Percentiles rank a stretch among this genome's conserved stretches.
These are phyloP conservation scores for Polytolypa hystricis DNA, from an alignment of 2,329 filamentous ascomycete species.

Conservation along the genomic window DNA sequence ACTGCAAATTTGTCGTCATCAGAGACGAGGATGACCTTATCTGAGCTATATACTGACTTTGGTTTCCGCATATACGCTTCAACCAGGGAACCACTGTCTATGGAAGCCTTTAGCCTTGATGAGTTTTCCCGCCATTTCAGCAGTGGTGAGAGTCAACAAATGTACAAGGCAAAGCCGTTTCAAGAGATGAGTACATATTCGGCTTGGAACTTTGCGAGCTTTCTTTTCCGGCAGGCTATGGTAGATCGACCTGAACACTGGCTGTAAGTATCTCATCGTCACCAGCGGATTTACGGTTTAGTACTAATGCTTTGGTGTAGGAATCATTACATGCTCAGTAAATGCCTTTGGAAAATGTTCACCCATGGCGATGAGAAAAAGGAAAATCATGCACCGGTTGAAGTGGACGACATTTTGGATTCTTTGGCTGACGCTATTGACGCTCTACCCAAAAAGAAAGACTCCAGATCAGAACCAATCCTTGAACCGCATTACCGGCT, in stretches of 20 bases:
- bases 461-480: conserved; percentile 58
- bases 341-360: conserved; percentile 64
- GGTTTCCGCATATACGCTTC: conserved; percentile 58
- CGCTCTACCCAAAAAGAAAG: conserved; percentile 48
- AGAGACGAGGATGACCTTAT: conserved; percentile 46
- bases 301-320: conserved; percentile 24
- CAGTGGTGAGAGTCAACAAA: conserved; percentile 39
- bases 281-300: neutral
- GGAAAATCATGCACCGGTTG: conserved; percentile 24
- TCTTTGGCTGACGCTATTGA: conserved; percentile 50
- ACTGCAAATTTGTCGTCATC: conserved; percentile 43
- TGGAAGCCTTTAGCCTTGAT: conserved; percentile 54
- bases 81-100: conserved; percentile 55
- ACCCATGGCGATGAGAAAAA: conserved; percentile 33
- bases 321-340: conserved; percentile 58
- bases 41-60: conserved; percentile 58
- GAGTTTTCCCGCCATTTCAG: conserved; percentile 53
- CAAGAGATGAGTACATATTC: conserved; percentile 47
- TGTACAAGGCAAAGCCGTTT: conserved; percentile 49
- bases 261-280: conserved; percentile 38
- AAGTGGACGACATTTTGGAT: conserved; percentile 42
- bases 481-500: conserved; percentile 92
- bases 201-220: conserved; percentile 54
- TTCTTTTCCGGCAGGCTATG: conserved; percentile 50
- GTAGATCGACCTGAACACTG: conserved; percentile 50